These are phyloP conservation scores for Diaporthe destruens DNA, from an alignment of 2,329 filamentous ascomycete genomes.

Conservation along the genomic window DNA sequence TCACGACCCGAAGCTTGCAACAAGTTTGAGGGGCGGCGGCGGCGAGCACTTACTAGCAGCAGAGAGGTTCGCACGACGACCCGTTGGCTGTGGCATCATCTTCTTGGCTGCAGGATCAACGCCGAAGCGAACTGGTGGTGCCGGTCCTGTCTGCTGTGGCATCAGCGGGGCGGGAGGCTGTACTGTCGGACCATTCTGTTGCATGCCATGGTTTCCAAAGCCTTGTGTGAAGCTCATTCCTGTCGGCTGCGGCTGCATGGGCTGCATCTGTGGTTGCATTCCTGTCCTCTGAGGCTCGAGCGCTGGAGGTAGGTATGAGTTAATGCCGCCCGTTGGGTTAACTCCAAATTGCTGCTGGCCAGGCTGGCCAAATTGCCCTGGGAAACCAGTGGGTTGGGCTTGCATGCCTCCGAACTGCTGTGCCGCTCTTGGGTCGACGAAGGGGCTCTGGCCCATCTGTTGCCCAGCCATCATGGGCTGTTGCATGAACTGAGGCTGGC, in stretches of 20 bases:
- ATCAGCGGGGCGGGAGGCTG: conserved; percentile 74
- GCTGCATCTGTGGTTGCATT: conserved; percentile 54
- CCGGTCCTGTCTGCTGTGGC: conserved; percentile 85
- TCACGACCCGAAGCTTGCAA: not conserved
- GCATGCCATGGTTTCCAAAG: conserved; percentile 55
- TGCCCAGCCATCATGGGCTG: conserved; percentile 54
- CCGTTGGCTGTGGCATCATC: conserved; percentile 87
- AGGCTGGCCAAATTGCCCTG: conserved; percentile 52
- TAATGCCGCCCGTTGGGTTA: conserved; percentile 59
- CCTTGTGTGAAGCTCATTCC: conserved; percentile 61
- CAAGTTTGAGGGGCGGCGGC: not conserved
- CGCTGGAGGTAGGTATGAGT: conserved; percentile 69
- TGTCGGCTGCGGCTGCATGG: conserved; percentile 63
- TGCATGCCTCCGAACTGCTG: conserved; percentile 64
- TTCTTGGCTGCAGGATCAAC: conserved; percentile 80
- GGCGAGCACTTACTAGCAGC: conserved; percentile 89
- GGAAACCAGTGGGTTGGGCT: conserved; percentile 75
- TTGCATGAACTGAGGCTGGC: conserved; percentile 59
- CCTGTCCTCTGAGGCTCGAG: conserved; percentile 72
- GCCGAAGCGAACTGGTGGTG: conserved; percentile 91
- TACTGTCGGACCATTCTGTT: conserved; percentile 64
- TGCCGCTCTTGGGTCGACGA: conserved; percentile 53
- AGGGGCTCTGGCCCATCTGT: conserved; percentile 57
- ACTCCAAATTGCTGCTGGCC: conserved; percentile 60
- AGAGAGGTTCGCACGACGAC: conserved; percentile 87